Conservation (phyloP, 495 filamentous ascomycete genomes). For the Tuber aestivum region DNA sequence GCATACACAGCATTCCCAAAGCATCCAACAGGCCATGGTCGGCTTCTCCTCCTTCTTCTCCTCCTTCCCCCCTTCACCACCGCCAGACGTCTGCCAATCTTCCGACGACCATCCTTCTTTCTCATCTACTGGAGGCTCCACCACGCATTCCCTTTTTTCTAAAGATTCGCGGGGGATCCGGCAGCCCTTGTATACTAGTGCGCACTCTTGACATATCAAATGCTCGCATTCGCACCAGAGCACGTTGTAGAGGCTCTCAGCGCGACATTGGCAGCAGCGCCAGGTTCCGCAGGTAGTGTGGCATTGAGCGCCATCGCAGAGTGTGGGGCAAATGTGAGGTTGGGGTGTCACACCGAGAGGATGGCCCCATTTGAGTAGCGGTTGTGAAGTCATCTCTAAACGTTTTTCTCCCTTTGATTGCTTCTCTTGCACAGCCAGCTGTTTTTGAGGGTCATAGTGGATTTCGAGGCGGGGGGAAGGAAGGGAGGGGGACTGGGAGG, state of each 20-base stretch:
- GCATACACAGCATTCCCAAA: neutral
- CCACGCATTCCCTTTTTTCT: neutral
- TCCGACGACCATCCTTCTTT: neutral
- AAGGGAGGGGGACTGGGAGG: neutral
- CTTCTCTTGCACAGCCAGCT: neutral
- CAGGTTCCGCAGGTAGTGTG: neutral
- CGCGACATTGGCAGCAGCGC: neutral
- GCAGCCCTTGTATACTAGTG: neutral
- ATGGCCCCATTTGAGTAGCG: neutral
- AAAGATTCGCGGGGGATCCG: neutral
- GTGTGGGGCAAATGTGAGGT: neutral
- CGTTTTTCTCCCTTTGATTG: neutral
- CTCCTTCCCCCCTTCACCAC: neutral
- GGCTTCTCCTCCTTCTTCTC: neutral
- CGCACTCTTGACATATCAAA: neutral
- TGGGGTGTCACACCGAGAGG: neutral
- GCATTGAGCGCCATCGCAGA: neutral
- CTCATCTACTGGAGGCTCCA: neutral
- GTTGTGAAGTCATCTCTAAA: neutral
- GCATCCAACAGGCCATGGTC: neutral
- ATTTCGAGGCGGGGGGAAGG: neutral
- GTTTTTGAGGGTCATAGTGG: neutral
- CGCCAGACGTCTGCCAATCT: neutral
- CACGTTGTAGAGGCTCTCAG: neutral
- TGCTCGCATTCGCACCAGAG: neutral